Evolutionary conservation across 176 grass and related monocot genomes (phyloP).

Genomic region (Oryza rufipogon): DNA sequence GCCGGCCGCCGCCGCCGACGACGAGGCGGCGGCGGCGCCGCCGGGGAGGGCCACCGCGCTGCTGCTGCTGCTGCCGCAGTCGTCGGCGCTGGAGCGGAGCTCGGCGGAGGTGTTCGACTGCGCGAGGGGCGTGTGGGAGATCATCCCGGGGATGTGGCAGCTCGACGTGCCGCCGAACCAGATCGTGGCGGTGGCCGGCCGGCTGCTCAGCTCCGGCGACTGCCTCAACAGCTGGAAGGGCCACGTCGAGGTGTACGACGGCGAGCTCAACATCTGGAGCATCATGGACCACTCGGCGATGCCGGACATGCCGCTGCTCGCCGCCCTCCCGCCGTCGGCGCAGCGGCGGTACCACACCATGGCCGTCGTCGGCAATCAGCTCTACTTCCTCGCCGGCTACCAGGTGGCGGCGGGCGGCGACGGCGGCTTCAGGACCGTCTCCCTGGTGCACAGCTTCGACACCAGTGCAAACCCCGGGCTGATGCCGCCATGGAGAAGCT

Average conservation of each 20-base stretch:
- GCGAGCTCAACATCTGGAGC: conserved; percentile 79
- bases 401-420: conserved; percentile 18
- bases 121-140: conserved; percentile 47
- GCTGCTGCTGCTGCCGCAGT: conserved; percentile 17
- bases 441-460: conserved; percentile 66
- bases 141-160: conserved; percentile 82
- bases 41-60: not conserved
- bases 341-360: conserved; percentile 61
- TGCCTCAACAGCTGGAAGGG: conserved; percentile 83
- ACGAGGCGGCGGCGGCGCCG: not conserved
- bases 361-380: conserved; percentile 47
- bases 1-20: not conserved
- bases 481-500: conserved; percentile 61
- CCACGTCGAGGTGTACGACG: conserved; percentile 68
- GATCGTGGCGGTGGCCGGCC: conserved; percentile 54
- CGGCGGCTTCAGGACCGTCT: conserved; percentile 39
- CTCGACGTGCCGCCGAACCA: conserved; percentile 80
- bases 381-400: conserved; percentile 69
- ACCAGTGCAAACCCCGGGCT: conserved; percentile 14
- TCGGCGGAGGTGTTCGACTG: conserved; percentile 72
- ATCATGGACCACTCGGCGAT: conserved; percentile 59
- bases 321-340: conserved; percentile 39
- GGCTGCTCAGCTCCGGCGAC: conserved; percentile 77
- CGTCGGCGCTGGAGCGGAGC: conserved; percentile 71
- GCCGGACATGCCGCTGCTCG: conserved; percentile 52